A percentile compares a stretch with the other conserved stretches of the same genome.
Conservation (phyloP, 352 stramenopile species). For the Pythium coloratum region DNA sequence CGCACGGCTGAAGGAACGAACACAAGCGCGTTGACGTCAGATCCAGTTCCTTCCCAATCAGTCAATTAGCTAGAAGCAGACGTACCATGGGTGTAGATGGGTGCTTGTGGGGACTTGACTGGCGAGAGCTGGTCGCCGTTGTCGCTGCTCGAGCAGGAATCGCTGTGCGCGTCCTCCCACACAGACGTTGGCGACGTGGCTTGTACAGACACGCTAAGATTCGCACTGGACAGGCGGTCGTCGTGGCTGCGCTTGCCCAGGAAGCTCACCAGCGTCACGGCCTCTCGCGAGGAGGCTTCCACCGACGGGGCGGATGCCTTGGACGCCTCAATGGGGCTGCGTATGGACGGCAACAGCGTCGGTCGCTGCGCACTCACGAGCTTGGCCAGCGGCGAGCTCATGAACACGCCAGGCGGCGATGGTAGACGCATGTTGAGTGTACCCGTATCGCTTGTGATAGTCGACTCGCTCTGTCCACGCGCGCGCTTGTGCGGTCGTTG, state of each 20-base stretch:
- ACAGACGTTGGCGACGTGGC: background rate
- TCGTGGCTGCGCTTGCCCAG: background rate
- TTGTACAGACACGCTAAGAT: background rate
- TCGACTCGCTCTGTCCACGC: background rate
- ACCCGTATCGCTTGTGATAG: background rate
- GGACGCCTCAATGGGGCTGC: constrained; percentile 14
- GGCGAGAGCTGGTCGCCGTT: background rate
- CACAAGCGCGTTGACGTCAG: background rate
- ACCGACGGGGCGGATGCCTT: constrained; percentile 2
- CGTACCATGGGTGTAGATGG: background rate
- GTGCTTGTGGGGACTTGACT: background rate
- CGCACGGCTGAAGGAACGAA: background rate
- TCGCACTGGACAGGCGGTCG: background rate
- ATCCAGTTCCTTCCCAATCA: no score
- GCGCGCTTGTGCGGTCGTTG: constrained; percentile 14
- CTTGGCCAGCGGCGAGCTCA: constrained; percentile 19
- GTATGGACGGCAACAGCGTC: constrained; percentile 5
- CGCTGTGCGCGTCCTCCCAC: background rate
- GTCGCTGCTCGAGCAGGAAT: constrained; percentile 1
- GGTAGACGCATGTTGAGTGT: constrained; percentile 4
- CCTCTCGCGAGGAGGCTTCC: background rate
- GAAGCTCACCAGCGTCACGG: background rate
- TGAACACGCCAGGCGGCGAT: constrained; percentile 17
- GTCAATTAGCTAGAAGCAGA: no score
- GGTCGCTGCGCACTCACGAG: constrained; percentile 15